Conservation (phyloP, 352 stramenopile genomes). For the Phytopythium cucurbitacearum region DNA sequence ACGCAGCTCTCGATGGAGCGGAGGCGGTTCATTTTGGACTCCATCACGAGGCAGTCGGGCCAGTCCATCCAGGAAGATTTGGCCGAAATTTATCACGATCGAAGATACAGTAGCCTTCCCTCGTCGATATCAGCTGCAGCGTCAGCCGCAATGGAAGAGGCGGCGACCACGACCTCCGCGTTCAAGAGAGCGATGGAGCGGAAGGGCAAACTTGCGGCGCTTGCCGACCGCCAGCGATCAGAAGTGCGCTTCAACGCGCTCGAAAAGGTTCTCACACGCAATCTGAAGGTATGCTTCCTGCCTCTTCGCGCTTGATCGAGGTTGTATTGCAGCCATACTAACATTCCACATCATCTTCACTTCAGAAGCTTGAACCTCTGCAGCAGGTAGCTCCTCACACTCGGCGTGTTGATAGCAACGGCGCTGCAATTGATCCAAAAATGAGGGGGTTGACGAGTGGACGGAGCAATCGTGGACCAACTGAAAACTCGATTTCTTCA, state of each 20-base stretch:
- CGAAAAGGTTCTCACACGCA: slow-evolving; percentile 45
- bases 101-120: background rate
- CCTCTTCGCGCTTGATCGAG: too few relatives aligned
- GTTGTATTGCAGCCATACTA: too few relatives aligned
- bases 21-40: slow-evolving; percentile 62
- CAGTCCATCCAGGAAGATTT: slow-evolving; percentile 57
- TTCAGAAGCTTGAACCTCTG: too few relatives aligned
- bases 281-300: slow-evolving; percentile 30
- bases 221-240: slow-evolving; percentile 43
- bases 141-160: background rate
- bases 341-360: too few relatives aligned
- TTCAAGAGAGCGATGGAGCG: slow-evolving; percentile 21
- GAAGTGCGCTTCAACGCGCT: slow-evolving; percentile 61
- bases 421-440: too few relatives aligned
- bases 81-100: slow-evolving; percentile 26
- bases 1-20: slow-evolving; percentile 77
- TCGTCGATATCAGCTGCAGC: slow-evolving; percentile 2
- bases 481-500: too few relatives aligned
- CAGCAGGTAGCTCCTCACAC: too few relatives aligned
- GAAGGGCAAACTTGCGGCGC: slow-evolving; percentile 49
- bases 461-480: too few relatives aligned
- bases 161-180: slow-evolving; percentile 10
- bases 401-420: too few relatives aligned
- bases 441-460: too few relatives aligned
- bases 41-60: slow-evolving; percentile 51